Evolutionary conservation across 1,139 yeast species (phyloP).

Genomic region (Suhomyces bokatorum): DNA sequence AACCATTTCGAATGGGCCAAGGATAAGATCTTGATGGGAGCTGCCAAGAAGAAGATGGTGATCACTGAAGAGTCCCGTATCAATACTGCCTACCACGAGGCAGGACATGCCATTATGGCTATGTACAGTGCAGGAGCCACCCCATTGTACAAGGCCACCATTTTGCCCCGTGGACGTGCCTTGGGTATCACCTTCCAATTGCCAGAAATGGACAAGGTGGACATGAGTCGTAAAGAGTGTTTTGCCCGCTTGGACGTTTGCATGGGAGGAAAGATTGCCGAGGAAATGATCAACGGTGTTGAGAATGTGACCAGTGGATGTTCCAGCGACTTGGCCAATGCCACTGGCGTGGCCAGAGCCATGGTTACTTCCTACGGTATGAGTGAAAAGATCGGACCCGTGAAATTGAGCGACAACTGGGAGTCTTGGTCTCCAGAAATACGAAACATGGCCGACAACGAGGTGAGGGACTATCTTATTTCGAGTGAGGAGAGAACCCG

Average conservation of each 20-base stretch:
- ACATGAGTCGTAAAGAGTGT: slow-evolving; percentile 86
- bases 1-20: slow-evolving; percentile 97
- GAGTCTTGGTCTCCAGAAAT: slow-evolving; percentile 90
- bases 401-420: slow-evolving; percentile 85
- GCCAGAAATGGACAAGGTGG: slow-evolving; percentile 98
- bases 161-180: slow-evolving; percentile 94
- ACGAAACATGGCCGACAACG: slow-evolving; percentile 88
- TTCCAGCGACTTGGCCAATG: slow-evolving; percentile 84
- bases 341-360: slow-evolving; percentile 91
- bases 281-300: slow-evolving; percentile 85
- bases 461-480: slow-evolving; percentile 73
- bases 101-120: slow-evolving; percentile 99
- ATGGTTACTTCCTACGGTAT: slow-evolving; percentile 97
- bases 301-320: slow-evolving; percentile 96
- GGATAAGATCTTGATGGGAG: slow-evolving; percentile 96
- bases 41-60: slow-evolving; percentile 96
- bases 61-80: slow-evolving; percentile 91
- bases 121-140: slow-evolving; percentile 95
- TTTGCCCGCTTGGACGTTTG: slow-evolving; percentile 92
- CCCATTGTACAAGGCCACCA: slow-evolving; percentile 93
- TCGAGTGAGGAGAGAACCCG: slow-evolving; percentile 82
- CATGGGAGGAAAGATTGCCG: slow-evolving; percentile 99
- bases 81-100: slow-evolving; percentile 97
- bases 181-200: slow-evolving; percentile 95
- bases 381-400: slow-evolving; percentile 94